phyloP scores from a whole-genome alignment of 2,329 filamentous ascomycete genomes.

The Aspergillus floridensis region DNA sequence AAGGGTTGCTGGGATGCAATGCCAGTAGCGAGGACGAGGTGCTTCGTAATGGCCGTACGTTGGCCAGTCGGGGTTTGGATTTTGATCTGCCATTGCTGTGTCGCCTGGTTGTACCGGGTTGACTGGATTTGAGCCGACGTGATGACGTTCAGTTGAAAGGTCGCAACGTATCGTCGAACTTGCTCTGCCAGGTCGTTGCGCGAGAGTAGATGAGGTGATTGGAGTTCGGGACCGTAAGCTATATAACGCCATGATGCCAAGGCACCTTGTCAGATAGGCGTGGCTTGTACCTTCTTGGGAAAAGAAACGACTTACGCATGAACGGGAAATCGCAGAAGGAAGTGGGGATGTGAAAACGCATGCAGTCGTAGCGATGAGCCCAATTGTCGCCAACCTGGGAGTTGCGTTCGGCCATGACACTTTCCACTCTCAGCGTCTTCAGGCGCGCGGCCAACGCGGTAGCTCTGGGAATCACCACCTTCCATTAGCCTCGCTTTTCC shows the following conservation, averaged over 20 bases:
- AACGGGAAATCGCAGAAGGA: slow-evolving; percentile 39
- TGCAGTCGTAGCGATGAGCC: slow-evolving; percentile 46
- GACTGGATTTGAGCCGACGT: slow-evolving; percentile 25
- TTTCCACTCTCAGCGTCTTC: slow-evolving; percentile 43
- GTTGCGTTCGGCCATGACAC: slow-evolving; percentile 46
- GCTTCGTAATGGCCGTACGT: slow-evolving; percentile 11
- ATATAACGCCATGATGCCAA: not conserved
- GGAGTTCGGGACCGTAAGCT: slow-evolving; percentile 20
- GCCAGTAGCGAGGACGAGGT: slow-evolving; percentile 21
- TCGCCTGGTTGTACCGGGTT: slow-evolving; percentile 23
- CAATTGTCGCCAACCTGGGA: slow-evolving; percentile 46
- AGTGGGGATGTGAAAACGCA: slow-evolving; percentile 43
- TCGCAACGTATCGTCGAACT: slow-evolving; percentile 23
- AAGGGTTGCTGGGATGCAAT: slow-evolving; percentile 18
- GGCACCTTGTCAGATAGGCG: not conserved
- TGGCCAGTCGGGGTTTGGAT: slow-evolving; percentile 18
- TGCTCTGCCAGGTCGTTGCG: slow-evolving; percentile 18
- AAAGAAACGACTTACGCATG: slow-evolving; percentile 21
- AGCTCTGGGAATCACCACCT: slow-evolving; percentile 27
- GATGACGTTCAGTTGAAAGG: slow-evolving; percentile 36
- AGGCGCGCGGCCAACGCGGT: slow-evolving; percentile 45
- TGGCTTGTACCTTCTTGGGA: not conserved
- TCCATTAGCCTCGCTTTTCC: slow-evolving; percentile 10
- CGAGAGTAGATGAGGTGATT: slow-evolving; percentile 12
- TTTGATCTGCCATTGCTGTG: slow-evolving; percentile 27